Conservation (phyloP, 2,329 filamentous ascomycete genomes). For the Teratosphaeriaceae sp. region DNA sequence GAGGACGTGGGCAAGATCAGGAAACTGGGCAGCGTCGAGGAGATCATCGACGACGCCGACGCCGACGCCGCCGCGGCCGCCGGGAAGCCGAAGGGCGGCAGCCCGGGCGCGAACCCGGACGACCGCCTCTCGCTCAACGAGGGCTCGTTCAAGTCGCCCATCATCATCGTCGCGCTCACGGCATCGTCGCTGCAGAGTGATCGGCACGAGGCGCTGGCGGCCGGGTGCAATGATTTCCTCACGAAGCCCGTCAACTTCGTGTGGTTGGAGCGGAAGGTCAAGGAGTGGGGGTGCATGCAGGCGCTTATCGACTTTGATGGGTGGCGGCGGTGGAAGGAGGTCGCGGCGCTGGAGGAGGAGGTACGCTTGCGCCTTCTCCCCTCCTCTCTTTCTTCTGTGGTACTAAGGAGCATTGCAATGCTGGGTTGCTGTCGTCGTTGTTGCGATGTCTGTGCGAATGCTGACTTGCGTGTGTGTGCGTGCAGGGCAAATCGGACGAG, state of each 20-base stretch:
- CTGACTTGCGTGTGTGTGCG: neutral
- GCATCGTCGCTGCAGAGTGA: slow-evolving; percentile 93
- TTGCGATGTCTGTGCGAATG: too few relatives aligned
- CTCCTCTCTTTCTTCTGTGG: too few relatives aligned
- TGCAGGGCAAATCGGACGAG: slow-evolving; percentile 28
- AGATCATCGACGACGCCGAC: slow-evolving; percentile 18
- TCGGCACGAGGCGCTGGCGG: slow-evolving; percentile 86
- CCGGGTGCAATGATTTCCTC: slow-evolving; percentile 95
- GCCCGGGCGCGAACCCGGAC: slow-evolving; percentile 43
- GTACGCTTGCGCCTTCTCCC: too few relatives aligned
- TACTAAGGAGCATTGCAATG: too few relatives aligned
- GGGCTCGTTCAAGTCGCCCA: slow-evolving; percentile 80
- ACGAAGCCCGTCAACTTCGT: slow-evolving; percentile 96
- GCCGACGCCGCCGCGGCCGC: too few relatives aligned
- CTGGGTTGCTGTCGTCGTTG: too few relatives aligned
- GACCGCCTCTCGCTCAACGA: slow-evolving; percentile 62
- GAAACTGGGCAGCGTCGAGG: slow-evolving; percentile 21
- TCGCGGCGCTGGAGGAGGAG: slow-evolving; percentile 35
- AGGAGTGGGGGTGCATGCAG: slow-evolving; percentile 99
- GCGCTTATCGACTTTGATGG: slow-evolving; percentile 97
- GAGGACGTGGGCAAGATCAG: neutral
- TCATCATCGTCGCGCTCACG: slow-evolving; percentile 95
- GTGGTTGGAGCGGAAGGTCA: slow-evolving; percentile 95
- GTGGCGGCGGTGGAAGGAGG: slow-evolving; percentile 96
- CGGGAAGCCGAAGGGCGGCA: slow-evolving; percentile 10